Base-by-base conservation (phyloP, 1,139 yeast species). In the Zygosaccharomyces pseudobailii region DNA sequence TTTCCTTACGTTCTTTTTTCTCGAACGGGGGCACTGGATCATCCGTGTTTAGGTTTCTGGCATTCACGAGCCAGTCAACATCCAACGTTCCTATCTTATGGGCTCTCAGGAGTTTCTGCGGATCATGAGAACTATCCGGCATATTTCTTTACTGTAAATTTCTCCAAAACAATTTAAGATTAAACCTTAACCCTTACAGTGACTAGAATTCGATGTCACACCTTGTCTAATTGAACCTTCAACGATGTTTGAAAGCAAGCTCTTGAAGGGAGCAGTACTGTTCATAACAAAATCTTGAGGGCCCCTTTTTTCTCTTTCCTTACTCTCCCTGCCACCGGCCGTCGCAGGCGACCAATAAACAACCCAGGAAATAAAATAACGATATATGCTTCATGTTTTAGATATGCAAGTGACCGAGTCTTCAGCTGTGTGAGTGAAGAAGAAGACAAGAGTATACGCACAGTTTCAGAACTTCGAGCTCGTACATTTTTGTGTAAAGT, bases 31-130 rank as follows among this genome's bases (percentile, higher is more conserved):
- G 10, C 9, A n/a, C 19, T 6, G 46, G 39, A 5, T 39, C 25
- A 7, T 36, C 31, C 8, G 45, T 36, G 22, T 45, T 45, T 36
- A 44, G 22, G 27, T 46, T 46, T 36, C 48, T 45, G 25, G 52
- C 50, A 19, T 52, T 46, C 5, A 49, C 36, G 44, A 51, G 27
- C 54, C 54, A 51, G 35, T 47, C 52, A 9, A 51, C 50, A 28
- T 51, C 49, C 37, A 51, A 32, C 4, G 35, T 30, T n/a, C 45
- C 48, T 13, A 46, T 41, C 39, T 46, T 36, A 33, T 46, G 45
- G 42, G 46, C 47, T 32, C 52, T 51, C 20, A 58, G 42, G 31
- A 53, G 37, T 23, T 47, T 51, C 34, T 55, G 50, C 21, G 58
- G 46, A 40, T 52, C 50, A 27, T 49, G 47, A 34, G 53, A 36